Percentiles rank a stretch among this genome's conserved stretches.
Conservation (phyloP, 495 filamentous ascomycete genomes). For the Amniculicola lignicola region DNA sequence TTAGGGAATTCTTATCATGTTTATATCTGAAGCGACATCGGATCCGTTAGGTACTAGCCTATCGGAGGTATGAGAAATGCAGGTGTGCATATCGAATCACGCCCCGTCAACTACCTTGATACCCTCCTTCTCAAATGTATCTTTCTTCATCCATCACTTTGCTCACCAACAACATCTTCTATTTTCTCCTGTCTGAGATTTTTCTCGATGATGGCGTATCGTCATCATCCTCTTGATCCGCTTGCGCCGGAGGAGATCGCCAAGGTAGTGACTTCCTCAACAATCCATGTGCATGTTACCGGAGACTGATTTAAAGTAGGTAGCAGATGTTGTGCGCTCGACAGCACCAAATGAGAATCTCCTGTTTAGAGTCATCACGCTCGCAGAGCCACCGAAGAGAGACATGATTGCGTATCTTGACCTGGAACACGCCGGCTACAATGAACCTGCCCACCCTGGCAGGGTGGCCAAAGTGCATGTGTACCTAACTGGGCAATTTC, state of each 20-base stretch:
- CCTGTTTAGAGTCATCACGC: slow-evolving; percentile 21
- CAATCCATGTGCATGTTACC: not conserved
- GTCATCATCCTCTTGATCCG: slow-evolving; percentile 16
- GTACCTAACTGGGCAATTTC: slow-evolving; percentile 9
- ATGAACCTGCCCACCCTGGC: not conserved
- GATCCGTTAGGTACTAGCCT: no score
- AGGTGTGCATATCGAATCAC: not conserved
- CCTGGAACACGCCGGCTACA: not conserved
- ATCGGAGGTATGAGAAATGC: no score
- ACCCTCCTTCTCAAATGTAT: not conserved
- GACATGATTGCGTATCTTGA: slow-evolving; percentile 13
- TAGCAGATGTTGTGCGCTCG: slow-evolving; percentile 5
- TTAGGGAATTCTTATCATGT: not conserved
- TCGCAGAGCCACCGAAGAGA: slow-evolving; percentile 20
- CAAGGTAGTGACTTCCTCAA: not conserved
- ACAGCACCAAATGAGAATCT: not conserved
- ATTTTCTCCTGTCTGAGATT: no score
- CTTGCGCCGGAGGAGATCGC: slow-evolving; percentile 16
- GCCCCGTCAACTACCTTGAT: not conserved
- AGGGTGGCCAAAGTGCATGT: slow-evolving; percentile 15
- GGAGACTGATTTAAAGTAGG: not conserved
- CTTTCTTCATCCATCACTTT: not conserved
- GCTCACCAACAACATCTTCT: not conserved
- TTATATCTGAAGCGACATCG: not conserved
- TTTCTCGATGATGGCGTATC: not conserved